phyloP scores from a whole-genome alignment of 495 filamentous ascomycete species.

The Penicillium cinerascens region DNA sequence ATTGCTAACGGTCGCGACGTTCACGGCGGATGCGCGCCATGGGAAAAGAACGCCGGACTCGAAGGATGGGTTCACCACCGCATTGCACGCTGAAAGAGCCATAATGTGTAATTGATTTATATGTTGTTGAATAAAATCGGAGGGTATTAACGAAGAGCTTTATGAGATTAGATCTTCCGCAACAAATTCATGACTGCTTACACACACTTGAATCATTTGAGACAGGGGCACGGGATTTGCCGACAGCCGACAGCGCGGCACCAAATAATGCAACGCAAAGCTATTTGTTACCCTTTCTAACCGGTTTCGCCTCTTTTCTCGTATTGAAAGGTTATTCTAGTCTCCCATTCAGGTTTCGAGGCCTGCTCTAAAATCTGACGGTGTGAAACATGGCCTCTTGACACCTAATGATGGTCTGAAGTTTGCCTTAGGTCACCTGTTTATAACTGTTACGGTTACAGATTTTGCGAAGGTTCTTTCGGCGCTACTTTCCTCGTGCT shows the following conservation, averaged over 20 bases:
- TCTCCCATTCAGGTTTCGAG: not conserved
- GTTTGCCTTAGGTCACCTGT: not conserved
- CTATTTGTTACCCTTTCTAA: not conserved
- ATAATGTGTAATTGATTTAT: not conserved
- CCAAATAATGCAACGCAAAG: not conserved
- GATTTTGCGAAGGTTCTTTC: not conserved
- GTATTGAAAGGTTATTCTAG: not conserved
- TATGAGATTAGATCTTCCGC: not conserved
- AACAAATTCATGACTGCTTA: not conserved
- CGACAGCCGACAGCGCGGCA: not conserved
- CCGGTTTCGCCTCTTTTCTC: not conserved
- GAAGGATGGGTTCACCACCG: conserved; percentile 24
- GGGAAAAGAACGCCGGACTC: conserved; percentile 23
- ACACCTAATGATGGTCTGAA: not conserved
- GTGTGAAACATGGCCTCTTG: not conserved
- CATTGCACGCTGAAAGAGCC: conserved; percentile 22
- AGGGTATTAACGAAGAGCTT: not conserved
- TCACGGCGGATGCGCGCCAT: conserved; percentile 19
- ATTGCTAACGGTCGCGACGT: conserved; percentile 21
- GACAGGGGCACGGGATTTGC: not conserved
- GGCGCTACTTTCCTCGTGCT: not conserved
- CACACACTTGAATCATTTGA: not conserved
- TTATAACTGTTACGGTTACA: not conserved
- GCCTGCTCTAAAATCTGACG: not conserved
- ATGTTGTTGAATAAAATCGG: not conserved